phyloP scores from a whole-genome alignment of 116 monocot species.

The Trichopus zeylanicus region DNA sequence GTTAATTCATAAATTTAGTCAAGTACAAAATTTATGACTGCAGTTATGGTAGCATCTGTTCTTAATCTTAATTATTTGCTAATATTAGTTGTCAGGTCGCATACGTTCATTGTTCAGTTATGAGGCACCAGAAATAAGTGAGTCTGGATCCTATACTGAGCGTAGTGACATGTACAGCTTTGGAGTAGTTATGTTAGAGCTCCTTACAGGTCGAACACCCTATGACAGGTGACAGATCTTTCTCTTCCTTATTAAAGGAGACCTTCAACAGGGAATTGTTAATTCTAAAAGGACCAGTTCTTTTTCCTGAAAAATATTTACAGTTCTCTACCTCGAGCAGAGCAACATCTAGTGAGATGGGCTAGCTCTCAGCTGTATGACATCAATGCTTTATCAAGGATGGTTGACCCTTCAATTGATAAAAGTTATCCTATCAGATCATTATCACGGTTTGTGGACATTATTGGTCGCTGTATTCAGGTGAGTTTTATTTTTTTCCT shows the following conservation, averaged over 20 bases:
- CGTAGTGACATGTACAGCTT: conserved; percentile 97
- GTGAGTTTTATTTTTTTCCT: conserved; percentile 13
- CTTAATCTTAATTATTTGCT: not conserved
- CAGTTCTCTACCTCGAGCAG: conserved; percentile 70
- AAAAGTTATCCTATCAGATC: conserved; percentile 72
- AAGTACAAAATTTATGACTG: no score
- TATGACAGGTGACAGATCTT: conserved; percentile 63
- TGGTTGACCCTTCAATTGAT: conserved; percentile 81
- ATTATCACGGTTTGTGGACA: conserved; percentile 92
- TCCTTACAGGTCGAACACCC: conserved; percentile 87
- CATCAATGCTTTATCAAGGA: conserved; percentile 60
- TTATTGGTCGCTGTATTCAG: conserved; percentile 93
- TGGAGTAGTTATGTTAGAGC: conserved; percentile 96
- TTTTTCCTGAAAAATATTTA: not conserved
- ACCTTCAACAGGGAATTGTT: not conserved
- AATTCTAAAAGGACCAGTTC: not conserved
- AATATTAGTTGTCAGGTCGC: conserved; percentile 62
- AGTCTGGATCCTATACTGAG: conserved; percentile 58
- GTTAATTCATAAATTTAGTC: no score
- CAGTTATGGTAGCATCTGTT: no score
- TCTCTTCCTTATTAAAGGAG: not conserved
- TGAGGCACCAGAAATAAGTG: conserved; percentile 85
- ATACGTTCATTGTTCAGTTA: conserved; percentile 69
- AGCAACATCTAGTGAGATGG: conserved; percentile 96
- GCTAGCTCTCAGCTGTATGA: conserved; percentile 88